These are phyloP conservation scores for Punctularia strigosozonata DNA, from an alignment of 768 basidiomycete species.

Conservation along the genomic window DNA sequence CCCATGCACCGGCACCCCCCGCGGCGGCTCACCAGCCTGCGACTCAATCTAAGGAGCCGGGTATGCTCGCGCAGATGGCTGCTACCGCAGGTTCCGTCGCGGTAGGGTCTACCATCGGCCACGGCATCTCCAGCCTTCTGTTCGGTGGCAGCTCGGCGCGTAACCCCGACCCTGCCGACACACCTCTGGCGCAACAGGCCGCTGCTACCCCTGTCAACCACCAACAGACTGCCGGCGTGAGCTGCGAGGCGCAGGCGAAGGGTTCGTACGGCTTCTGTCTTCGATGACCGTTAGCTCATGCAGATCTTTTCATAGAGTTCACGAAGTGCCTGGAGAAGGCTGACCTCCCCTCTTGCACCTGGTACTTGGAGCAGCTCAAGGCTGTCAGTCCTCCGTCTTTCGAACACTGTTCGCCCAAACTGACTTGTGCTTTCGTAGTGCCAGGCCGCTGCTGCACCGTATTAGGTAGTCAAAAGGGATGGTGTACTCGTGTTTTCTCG, in stretches of 20 bases:
- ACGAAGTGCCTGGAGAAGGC: conserved; percentile 78
- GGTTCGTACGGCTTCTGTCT: conserved; percentile 29
- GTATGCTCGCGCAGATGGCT: conserved; percentile 76
- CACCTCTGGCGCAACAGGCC: conserved; percentile 30
- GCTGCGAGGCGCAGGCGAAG: conserved; percentile 75
- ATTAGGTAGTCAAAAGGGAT: no score
- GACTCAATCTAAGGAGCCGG: conserved; percentile 41
- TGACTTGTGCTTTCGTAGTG: conserved; percentile 31
- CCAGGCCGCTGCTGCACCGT: conserved; percentile 62
- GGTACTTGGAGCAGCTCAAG: conserved; percentile 84
- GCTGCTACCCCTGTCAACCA: conserved; percentile 27
- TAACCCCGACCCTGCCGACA: conserved; percentile 20
- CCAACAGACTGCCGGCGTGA: conserved; percentile 34
- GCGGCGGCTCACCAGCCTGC: conserved; percentile 18
- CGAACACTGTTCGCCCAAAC: not conserved
- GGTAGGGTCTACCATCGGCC: conserved; percentile 77
- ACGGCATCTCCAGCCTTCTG: conserved; percentile 84
- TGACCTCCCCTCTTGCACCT: conserved; percentile 67
- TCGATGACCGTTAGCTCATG: not conserved
- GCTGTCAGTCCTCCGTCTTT: conserved; percentile 40
- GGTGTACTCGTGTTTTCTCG: no score
- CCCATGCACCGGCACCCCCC: conserved; percentile 21
- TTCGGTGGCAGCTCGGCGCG: conserved; percentile 53
- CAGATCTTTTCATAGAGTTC: conserved; percentile 36
- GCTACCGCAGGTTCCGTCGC: conserved; percentile 88